These are phyloP conservation scores for Tulasnella sp. DNA, from an alignment of 768 basidiomycete species.

Conservation along the genomic window DNA sequence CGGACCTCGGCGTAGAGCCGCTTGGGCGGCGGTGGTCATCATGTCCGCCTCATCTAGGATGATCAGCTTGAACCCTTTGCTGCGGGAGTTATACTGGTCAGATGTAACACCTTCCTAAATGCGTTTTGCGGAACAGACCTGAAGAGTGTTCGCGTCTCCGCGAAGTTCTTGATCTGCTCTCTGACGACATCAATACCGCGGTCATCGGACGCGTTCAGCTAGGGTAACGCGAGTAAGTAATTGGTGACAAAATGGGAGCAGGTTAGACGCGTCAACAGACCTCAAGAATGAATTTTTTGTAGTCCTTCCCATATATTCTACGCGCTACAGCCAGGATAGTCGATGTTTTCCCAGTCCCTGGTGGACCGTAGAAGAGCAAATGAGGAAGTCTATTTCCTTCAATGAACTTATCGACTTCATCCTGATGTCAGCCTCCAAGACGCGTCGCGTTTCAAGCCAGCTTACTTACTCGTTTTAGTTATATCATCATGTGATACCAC, in stretches of 20 bases:
- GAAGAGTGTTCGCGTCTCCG: slow-evolving; percentile 80
- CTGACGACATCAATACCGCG: slow-evolving; percentile 97
- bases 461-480: slow-evolving; percentile 81
- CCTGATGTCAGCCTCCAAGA: not conserved
- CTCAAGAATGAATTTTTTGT: slow-evolving; percentile 88
- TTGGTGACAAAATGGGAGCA: not conserved
- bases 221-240: not conserved
- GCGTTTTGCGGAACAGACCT: slow-evolving; percentile 21
- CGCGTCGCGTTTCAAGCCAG: not conserved
- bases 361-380: slow-evolving; percentile 93
- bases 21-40: slow-evolving; percentile 98
- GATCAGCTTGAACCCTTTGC: slow-evolving; percentile 94
- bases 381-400: slow-evolving; percentile 90
- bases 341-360: slow-evolving; percentile 96
- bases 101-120: not conserved
- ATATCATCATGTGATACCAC: slow-evolving; percentile 97
- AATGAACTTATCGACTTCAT: slow-evolving; percentile 88
- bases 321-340: slow-evolving; percentile 94
- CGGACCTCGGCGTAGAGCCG: slow-evolving; percentile 73
- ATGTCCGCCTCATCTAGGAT: slow-evolving; percentile 99
- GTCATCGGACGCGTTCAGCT: slow-evolving; percentile 98
- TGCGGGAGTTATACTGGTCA: slow-evolving; percentile 37
- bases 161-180: slow-evolving; percentile 98
- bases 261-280: slow-evolving; percentile 38
- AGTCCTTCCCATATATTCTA: slow-evolving; percentile 80